Percentiles rank a stretch among this genome's conserved stretches.
phyloP scores from a whole-genome alignment of 2,329 filamentous ascomycete species.

The Colletotrichum limetticola region DNA sequence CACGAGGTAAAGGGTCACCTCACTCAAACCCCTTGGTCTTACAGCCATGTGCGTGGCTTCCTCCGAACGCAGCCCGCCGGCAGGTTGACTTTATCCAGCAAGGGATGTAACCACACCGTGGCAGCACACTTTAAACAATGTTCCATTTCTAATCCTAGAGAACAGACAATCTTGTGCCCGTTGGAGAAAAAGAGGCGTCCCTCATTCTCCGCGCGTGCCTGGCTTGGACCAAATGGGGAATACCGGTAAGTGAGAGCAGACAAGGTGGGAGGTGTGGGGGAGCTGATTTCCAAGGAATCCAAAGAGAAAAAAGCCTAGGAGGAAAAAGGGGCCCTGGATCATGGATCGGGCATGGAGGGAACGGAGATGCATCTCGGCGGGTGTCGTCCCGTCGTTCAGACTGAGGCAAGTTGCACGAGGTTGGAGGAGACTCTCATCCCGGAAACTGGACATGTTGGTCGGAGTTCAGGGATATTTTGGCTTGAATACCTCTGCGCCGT shows the following conservation, averaged over 20 bases:
- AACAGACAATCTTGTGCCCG: background rate
- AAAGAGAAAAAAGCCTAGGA: too few relatives aligned
- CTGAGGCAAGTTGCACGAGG: background rate
- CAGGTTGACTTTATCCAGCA: background rate
- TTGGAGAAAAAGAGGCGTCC: constrained; percentile 32
- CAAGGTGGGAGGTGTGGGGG: background rate
- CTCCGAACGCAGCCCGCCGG: constrained; percentile 2
- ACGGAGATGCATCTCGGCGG: constrained; percentile 41
- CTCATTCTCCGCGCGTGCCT: constrained; percentile 14
- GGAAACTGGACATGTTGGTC: background rate
- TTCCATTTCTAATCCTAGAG: too few relatives aligned
- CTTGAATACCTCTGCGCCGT: background rate
- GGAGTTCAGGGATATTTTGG: background rate
- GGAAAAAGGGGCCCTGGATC: background rate
- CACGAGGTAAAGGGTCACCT: background rate
- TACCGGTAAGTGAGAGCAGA: background rate
- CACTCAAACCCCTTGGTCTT: background rate
- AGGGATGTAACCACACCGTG: constrained; percentile 11
- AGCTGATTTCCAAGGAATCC: background rate
- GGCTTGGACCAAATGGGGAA: background rate
- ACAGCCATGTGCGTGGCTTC: constrained; percentile 3
- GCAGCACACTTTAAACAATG: too few relatives aligned
- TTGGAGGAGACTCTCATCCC: constrained; percentile 3
- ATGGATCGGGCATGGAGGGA: background rate
- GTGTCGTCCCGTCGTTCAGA: constrained; percentile 36